phyloP scores from a whole-genome alignment of 768 basidiomycete species.

The Auriscalpium microsporum region DNA sequence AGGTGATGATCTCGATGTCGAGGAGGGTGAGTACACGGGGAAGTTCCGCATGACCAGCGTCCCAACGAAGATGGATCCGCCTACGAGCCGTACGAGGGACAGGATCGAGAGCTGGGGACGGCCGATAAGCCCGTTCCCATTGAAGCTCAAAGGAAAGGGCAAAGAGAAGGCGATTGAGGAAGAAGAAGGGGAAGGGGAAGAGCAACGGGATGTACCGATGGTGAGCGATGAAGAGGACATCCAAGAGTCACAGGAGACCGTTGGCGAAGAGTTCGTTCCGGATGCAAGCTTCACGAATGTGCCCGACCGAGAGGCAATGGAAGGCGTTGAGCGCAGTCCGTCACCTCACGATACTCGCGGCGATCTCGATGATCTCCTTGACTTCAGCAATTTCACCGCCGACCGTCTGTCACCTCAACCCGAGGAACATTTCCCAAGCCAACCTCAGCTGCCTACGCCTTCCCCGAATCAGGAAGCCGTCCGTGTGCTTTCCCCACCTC shows the following conservation, averaged over 20 bases:
- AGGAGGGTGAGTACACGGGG: constrained; percentile 61
- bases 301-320: too few relatives aligned
- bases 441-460: too few relatives aligned
- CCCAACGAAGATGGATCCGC: constrained; percentile 58
- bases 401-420: too few relatives aligned
- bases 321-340: too few relatives aligned
- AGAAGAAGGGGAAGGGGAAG: constrained; percentile 7
- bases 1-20: constrained; percentile 24
- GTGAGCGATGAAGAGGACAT: constrained; percentile 8
- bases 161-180: constrained; percentile 18
- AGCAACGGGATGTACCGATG: constrained; percentile 17
- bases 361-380: too few relatives aligned
- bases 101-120: constrained; percentile 57
- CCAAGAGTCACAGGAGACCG: background rate
- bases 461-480: too few relatives aligned
- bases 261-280: too few relatives aligned
- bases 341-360: too few relatives aligned
- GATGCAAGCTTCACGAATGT: too few relatives aligned
- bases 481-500: too few relatives aligned
- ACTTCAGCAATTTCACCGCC: too few relatives aligned
- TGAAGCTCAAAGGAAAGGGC: constrained; percentile 3
- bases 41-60: constrained; percentile 47
- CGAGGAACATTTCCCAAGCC: too few relatives aligned
- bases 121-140: constrained; percentile 61
- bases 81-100: constrained; percentile 43